These are phyloP conservation scores for Babesia bigemina DNA, from an alignment of 169 alveolate genomes.

Conservation along the genomic window DNA sequence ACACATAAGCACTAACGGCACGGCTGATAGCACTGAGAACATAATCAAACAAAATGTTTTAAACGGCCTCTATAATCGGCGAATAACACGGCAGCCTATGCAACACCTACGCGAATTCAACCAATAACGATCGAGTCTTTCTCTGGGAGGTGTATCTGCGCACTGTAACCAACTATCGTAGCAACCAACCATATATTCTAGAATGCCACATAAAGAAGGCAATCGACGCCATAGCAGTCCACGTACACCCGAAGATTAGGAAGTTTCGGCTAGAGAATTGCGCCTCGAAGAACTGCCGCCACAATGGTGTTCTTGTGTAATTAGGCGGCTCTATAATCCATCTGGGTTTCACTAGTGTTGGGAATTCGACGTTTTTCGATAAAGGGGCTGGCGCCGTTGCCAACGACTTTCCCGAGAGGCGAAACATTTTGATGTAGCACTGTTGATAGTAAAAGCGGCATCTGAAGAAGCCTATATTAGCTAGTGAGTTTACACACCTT, in stretches of 20 bases:
- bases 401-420: slow-evolving; percentile 8
- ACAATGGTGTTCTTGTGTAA: slow-evolving; percentile 81
- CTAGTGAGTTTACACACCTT: no score
- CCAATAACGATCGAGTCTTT: slow-evolving; percentile 86
- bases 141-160: slow-evolving; percentile 85
- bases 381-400: slow-evolving; percentile 22
- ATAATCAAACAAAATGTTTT: no score
- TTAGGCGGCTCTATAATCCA: slow-evolving; percentile 87
- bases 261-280: slow-evolving; percentile 82
- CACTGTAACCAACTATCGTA: neutral
- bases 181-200: slow-evolving; percentile 75
- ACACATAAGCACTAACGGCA: neutral
- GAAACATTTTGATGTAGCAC: slow-evolving; percentile 11
- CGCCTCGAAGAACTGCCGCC: slow-evolving; percentile 84
- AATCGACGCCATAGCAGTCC: slow-evolving; percentile 86
- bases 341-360: slow-evolving; percentile 72
- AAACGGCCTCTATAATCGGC: no score
- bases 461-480: no score
- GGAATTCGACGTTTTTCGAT: slow-evolving; percentile 71
- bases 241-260: slow-evolving; percentile 83
- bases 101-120: slow-evolving; percentile 78
- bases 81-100: no score
- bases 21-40: no score
- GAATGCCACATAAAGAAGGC: slow-evolving; percentile 83
- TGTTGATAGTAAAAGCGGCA: no score